phyloP scores from a whole-genome alignment of 2,329 filamentous ascomycete species.

The Colletotrichum siamense region DNA sequence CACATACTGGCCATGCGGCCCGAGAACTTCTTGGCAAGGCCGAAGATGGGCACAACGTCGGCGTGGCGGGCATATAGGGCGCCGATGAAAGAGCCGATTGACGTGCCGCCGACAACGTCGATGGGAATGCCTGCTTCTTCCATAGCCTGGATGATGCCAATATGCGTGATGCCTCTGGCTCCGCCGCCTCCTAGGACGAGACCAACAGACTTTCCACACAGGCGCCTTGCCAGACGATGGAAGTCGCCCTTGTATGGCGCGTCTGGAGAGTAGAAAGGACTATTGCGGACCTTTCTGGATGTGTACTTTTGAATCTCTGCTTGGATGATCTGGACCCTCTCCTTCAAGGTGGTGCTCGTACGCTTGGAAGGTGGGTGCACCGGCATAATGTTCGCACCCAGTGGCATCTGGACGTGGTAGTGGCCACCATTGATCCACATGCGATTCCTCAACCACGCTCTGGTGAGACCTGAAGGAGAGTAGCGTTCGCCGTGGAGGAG shows the following conservation, averaged over 20 bases:
- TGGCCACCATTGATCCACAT: conserved; percentile 99
- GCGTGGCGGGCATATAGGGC: conserved; percentile 95
- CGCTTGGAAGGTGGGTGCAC: conserved; percentile 77
- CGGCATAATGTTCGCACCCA: conserved; percentile 77
- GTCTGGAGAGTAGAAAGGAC: conserved; percentile 87
- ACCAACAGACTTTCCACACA: conserved; percentile 94
- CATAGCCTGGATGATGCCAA: conserved; percentile 92
- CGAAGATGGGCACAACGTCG: conserved; percentile 96
- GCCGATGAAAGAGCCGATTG: conserved; percentile 94
- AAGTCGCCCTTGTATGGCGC: conserved; percentile 97
- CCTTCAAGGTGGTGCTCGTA: conserved; percentile 85
- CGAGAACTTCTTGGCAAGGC: conserved; percentile 94
- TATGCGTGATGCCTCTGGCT: conserved; percentile 87
- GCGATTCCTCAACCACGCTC: conserved; percentile 89
- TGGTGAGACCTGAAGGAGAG: conserved; percentile 81
- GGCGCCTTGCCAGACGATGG: conserved; percentile 84
- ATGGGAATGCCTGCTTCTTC: conserved; percentile 97
- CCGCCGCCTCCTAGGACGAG: conserved; percentile 94
- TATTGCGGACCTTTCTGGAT: conserved; percentile 87
- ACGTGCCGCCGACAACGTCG: conserved; percentile 93
- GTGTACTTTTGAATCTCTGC: conserved; percentile 99
- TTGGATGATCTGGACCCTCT: conserved; percentile 91
- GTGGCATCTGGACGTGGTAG: conserved; percentile 96
- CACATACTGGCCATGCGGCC: conserved; percentile 99
- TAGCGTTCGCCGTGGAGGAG: conserved; percentile 89